Conservation (phyloP, 768 basidiomycete species). For the Collybia mongolica region DNA sequence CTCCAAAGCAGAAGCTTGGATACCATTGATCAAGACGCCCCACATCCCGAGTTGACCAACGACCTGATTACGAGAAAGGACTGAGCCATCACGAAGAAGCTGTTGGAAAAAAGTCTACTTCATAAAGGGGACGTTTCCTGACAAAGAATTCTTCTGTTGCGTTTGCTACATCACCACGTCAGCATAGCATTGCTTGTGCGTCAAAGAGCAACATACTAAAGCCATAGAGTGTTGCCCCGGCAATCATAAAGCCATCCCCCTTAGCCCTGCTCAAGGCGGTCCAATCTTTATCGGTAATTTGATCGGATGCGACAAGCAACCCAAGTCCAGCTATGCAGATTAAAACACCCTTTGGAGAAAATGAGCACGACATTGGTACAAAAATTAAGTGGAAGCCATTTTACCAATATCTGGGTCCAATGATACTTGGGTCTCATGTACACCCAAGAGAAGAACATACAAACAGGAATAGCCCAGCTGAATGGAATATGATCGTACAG, state of each 20-base stretch:
- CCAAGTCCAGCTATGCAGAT: constrained; percentile 77
- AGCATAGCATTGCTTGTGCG: not conserved
- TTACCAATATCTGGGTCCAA: constrained; percentile 78
- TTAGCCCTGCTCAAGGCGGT: constrained; percentile 63
- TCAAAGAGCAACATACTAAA: constrained; percentile 53
- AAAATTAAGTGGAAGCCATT: constrained; percentile 14
- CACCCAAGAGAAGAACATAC: constrained; percentile 79
- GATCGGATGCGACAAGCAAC: constrained; percentile 76
- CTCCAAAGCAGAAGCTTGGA: constrained; percentile 76
- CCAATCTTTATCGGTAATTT: constrained; percentile 76
- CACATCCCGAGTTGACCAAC: constrained; percentile 87
- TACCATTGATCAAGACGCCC: constrained; percentile 76
- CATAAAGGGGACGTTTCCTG: constrained; percentile 74
- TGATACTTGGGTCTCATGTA: constrained; percentile 81
- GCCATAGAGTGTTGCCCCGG: constrained; percentile 83
- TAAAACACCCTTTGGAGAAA: constrained; percentile 53
- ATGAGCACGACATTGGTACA: not conserved
- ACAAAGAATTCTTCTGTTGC: constrained; percentile 90
- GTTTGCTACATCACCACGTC: constrained; percentile 51
- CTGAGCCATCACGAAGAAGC: not conserved
- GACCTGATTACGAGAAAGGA: constrained; percentile 38
- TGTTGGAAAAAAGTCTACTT: constrained; percentile 33
- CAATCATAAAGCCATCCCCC: constrained; percentile 86
- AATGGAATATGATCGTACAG: constrained; percentile 5
- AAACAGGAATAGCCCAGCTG: constrained; percentile 89